Percentiles rank a stretch among this genome's conserved stretches.
Conservation (phyloP, 768 basidiomycete genomes). For the Glaciozyma martinii region DNA sequence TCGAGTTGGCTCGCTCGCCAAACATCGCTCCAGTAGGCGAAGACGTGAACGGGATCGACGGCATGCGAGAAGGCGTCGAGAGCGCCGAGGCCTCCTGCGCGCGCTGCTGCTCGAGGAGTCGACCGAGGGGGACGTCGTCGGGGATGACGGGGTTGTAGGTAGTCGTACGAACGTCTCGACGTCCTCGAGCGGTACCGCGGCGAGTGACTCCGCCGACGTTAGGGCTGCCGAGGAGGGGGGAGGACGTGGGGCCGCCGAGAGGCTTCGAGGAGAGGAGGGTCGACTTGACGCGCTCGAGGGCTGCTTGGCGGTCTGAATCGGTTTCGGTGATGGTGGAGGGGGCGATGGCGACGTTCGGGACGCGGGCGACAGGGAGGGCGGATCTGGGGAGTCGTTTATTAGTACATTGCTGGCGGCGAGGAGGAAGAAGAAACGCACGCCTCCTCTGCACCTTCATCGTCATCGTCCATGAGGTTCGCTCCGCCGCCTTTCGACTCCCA, state of each 20-base stretch:
- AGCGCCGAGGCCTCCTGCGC: background rate
- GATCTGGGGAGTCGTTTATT: background rate
- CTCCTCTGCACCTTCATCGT: conserved; percentile 17
- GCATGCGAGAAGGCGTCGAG: conserved; percentile 5
- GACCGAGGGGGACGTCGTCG: conserved; percentile 36
- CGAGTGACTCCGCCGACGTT: conserved; percentile 35
- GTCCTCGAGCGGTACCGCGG: conserved; percentile 38
- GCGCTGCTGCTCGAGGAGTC: conserved; percentile 26
- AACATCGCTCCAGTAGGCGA: background rate
- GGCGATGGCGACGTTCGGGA: conserved; percentile 19
- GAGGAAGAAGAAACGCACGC: background rate
- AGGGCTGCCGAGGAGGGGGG: background rate
- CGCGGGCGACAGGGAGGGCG: background rate
- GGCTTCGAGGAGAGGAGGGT: conserved; percentile 3
- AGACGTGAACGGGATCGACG: background rate
- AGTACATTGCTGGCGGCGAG: too few species aligned
- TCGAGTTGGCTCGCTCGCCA: conserved; percentile 24
- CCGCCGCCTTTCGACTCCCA: conserved; percentile 33
- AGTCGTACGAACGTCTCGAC: conserved; percentile 42
- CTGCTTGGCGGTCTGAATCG: conserved; percentile 10
- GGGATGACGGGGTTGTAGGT: conserved; percentile 32
- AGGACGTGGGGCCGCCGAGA: background rate
- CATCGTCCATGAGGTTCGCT: conserved; percentile 33
- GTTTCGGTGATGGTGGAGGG: conserved; percentile 6
- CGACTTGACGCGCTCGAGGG: conserved; percentile 19